Conservation (phyloP, 495 filamentous ascomycete species). For the Articulospora tetracladia region DNA sequence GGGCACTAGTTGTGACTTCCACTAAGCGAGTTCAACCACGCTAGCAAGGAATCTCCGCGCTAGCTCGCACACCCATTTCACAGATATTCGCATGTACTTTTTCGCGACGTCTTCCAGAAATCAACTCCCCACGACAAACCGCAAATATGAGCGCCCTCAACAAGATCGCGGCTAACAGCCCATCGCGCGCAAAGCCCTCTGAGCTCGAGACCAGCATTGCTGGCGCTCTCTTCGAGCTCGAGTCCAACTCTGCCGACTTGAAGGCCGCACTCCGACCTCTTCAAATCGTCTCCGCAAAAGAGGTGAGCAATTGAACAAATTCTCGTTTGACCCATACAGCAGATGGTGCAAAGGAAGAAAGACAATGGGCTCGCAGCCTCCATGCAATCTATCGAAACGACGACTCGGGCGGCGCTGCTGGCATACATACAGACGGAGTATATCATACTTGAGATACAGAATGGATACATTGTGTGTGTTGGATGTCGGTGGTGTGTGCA, state of each 20-base stretch:
- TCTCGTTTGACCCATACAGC: neutral
- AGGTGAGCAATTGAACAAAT: slow-evolving; percentile 63
- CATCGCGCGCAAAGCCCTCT: slow-evolving; percentile 86
- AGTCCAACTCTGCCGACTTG: slow-evolving; percentile 96
- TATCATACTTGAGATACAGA: slow-evolving; percentile 23
- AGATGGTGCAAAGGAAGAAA: neutral
- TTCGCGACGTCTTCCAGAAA: neutral
- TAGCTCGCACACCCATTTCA: no score
- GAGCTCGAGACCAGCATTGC: slow-evolving; percentile 95
- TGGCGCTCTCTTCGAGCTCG: slow-evolving; percentile 92
- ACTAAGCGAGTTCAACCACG: no score
- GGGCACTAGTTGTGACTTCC: no score
- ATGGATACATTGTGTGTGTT: slow-evolving; percentile 18
- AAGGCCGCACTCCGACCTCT: slow-evolving; percentile 88
- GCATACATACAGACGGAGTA: slow-evolving; percentile 14
- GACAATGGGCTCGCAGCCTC: slow-evolving; percentile 13
- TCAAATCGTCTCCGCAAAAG: slow-evolving; percentile 94
- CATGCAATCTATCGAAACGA: slow-evolving; percentile 4
- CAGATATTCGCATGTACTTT: neutral
- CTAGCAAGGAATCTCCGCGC: no score
- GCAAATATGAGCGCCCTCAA: slow-evolving; percentile 58
- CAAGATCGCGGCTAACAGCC: slow-evolving; percentile 97
- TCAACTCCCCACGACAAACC: slow-evolving; percentile 1
- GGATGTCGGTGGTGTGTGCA: slow-evolving; percentile 14
- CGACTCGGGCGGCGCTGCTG: slow-evolving; percentile 13